A percentile compares a stretch with the other conserved stretches of the same genome.
These are phyloP conservation scores for Biscutella laevigata DNA, from an alignment of 441 rosid genomes.

Conservation along the genomic window DNA sequence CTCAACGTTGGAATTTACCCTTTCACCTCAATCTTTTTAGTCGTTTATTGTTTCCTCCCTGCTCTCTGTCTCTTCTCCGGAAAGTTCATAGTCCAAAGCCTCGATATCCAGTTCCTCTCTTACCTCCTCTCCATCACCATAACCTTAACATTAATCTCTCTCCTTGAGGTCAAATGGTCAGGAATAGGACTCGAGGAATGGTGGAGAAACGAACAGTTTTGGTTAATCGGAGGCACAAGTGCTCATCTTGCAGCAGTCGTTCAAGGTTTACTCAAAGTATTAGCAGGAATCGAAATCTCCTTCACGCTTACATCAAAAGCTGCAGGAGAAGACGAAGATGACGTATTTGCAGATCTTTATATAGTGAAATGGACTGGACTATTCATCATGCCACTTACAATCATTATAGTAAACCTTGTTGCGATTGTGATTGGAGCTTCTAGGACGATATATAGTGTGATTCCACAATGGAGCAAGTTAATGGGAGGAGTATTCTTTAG, in stretches of 20 bases:
- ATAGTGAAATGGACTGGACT: slow-evolving; percentile 80
- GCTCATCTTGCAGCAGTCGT: slow-evolving; percentile 78
- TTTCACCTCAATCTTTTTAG: slow-evolving; percentile 73
- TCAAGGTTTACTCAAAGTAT: slow-evolving; percentile 72
- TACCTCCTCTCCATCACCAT: slow-evolving; percentile 64
- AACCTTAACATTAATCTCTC: slow-evolving; percentile 51
- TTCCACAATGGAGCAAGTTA: slow-evolving; percentile 75
- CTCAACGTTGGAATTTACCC: slow-evolving; percentile 86
- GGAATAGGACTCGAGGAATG: slow-evolving; percentile 73
- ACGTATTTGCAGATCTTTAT: slow-evolving; percentile 64
- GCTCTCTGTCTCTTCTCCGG: slow-evolving; percentile 75
- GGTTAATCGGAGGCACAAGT: slow-evolving; percentile 84
- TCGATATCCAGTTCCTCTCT: slow-evolving; percentile 45
- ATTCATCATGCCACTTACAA: slow-evolving; percentile 70
- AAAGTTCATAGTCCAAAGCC: slow-evolving; percentile 63
- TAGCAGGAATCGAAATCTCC: slow-evolving; percentile 75
- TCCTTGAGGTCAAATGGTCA: slow-evolving; percentile 86
- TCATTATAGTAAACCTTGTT: slow-evolving; percentile 55
- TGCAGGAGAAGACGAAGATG: slow-evolving; percentile 60
- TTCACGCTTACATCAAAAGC: slow-evolving; percentile 71
- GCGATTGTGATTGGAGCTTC: slow-evolving; percentile 60
- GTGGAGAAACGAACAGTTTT: slow-evolving; percentile 93
- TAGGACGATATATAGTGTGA: slow-evolving; percentile 61
- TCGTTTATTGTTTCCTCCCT: slow-evolving; percentile 71
- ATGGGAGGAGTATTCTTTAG: slow-evolving; percentile 79